These are phyloP conservation scores for Tillandsia leiboldiana DNA, from an alignment of 176 grass and related monocot species.

Conservation along the genomic window DNA sequence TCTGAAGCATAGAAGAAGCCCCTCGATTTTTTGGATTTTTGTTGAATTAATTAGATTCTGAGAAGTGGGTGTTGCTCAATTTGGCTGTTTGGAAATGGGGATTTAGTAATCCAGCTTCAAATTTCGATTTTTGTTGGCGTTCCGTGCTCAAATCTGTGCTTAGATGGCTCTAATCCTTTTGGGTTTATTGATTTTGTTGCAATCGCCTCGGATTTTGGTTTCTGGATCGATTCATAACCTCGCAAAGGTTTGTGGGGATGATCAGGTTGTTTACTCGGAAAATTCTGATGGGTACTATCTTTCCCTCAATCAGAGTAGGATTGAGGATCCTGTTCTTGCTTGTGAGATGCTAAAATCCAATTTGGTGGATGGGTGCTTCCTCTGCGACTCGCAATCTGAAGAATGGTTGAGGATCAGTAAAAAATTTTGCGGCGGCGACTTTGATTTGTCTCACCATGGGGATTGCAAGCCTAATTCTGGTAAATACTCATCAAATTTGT, in stretches of 20 bases:
- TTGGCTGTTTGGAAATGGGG: no score
- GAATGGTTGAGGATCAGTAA: constrained; percentile 31
- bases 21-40: no score
- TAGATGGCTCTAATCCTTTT: constrained; percentile 3
- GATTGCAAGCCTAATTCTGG: constrained; percentile 30
- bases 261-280: constrained; percentile 39
- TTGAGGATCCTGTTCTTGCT: constrained; percentile 40
- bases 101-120: no score
- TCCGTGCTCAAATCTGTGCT: no score
- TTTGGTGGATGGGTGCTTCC: constrained; percentile 50
- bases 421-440: constrained; percentile 37
- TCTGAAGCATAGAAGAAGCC: no score
- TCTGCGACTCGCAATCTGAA: constrained; percentile 28
- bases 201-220: constrained; percentile 26
- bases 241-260: constrained; percentile 42
- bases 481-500: constrained; percentile 23
- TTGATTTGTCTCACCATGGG: constrained; percentile 3
- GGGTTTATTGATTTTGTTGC: constrained; percentile 31
- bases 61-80: no score
- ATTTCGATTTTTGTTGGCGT: no score
- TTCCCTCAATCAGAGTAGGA: constrained; percentile 41
- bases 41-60: no score
- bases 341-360: constrained; percentile 59
- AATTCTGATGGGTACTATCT: constrained; percentile 28
- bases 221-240: constrained; percentile 23